Conservation (phyloP, 352 stramenopile species). For the Pythium aristosporum region DNA sequence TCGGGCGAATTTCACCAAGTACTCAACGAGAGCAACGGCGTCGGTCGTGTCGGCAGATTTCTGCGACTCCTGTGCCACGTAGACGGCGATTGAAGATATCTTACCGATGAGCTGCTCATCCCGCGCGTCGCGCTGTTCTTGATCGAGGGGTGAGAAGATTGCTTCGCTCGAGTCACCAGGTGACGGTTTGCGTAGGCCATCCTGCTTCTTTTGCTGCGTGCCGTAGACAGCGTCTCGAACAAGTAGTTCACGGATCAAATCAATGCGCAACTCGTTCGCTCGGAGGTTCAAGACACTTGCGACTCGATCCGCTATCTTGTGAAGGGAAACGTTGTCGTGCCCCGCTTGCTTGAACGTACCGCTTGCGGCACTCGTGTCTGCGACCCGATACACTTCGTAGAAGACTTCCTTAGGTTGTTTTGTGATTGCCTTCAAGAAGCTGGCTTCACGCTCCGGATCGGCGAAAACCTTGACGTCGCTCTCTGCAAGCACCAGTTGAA, state of each 20-base stretch:
- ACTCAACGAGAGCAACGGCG: conserved; percentile 25
- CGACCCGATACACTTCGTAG: conserved; percentile 34
- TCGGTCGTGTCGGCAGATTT: background rate
- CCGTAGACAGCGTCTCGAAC: conserved; percentile 28
- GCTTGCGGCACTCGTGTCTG: background rate
- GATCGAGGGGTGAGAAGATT: conserved; percentile 23
- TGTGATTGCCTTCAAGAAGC: conserved; percentile 17
- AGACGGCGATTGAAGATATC: conserved; percentile 23
- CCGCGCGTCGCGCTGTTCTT: conserved; percentile 21
- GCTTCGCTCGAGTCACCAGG: background rate
- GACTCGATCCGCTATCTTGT: conserved; percentile 28
- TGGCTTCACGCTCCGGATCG: conserved; percentile 9
- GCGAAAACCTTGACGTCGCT: conserved; percentile 7
- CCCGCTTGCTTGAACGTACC: background rate
- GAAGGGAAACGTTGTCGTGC: conserved; percentile 12
- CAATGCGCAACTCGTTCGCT: conserved; percentile 23
- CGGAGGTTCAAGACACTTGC: conserved; percentile 20
- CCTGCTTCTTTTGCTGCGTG: conserved; percentile 3
- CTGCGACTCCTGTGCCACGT: conserved; percentile 9
- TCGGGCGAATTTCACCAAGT: conserved; percentile 24
- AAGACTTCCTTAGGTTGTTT: conserved; percentile 31
- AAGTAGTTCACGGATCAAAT: conserved; percentile 31
- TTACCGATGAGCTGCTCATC: conserved; percentile 29
- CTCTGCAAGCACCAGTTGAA: conserved; percentile 29
- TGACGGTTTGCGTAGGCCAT: background rate